Base-by-base conservation (phyloP, 139 green algal genomes). In the Coelastrella sp. region DNA sequence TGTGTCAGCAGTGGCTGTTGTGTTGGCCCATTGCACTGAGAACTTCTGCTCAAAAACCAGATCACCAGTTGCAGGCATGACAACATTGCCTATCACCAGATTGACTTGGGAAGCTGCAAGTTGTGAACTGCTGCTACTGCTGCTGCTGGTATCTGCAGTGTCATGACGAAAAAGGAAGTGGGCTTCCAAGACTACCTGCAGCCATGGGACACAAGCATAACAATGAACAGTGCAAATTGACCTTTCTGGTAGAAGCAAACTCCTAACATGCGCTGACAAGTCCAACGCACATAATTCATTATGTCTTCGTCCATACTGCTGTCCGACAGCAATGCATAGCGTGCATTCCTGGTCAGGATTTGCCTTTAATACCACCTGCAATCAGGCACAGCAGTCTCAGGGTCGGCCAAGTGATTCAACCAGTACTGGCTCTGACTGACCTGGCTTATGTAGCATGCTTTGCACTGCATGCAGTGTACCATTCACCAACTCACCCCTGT, bases 131-230 rank as follows among this genome's bases (percentile, higher is more conserved):
- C 58, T 70, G 82, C 61, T 59, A 27, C 24, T 60, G 11, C 8
- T 88, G 82, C 61, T 88, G 63, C 82, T 70, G 63, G 12, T 70
- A 70, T 12, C 11, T 12, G 63, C 4, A 15, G 63, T 19, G 10
- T 76, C 68, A 76, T 78, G 65, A 8, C 86, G 86, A 8, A 90
- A 78, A 58, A 90, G 56, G 70, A 85, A 90, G 27, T 90, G 57
- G 7, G 59, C 86, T 59, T 27, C 73, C 20, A 84, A 4, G 6
- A 90, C 86, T 19, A 88, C 49, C 84, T 88, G 66, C 66, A 68
- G 65, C 35, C 35, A 49, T 49, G 35, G 35, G 35, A 49, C 15
- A 74, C 19, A 22, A 61, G 63, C 63, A 78, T 6, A 25, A 5
- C 27, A 66, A 14, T 59, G 66, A 57, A 19, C 6, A 25, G 20